Evolutionary conservation across 371 early-diverging fungal species (phyloP).

Genomic region (Zychaea mexicana): DNA sequence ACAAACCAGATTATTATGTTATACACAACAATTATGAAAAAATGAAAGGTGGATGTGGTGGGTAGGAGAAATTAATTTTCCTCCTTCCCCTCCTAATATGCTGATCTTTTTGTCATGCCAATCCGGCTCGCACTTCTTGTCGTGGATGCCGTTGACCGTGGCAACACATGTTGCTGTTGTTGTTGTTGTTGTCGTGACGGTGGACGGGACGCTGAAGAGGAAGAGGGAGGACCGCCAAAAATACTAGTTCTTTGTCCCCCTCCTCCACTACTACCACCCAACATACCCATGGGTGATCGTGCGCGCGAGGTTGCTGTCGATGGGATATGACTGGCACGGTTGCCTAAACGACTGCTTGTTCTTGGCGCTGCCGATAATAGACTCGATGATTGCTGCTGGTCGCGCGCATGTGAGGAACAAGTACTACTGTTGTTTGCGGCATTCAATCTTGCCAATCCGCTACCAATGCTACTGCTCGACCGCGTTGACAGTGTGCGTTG

Average conservation of each 20-base stretch:
- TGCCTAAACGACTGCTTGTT: constrained; percentile 7
- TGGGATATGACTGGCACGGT: constrained; percentile 20
- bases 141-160: constrained; percentile 4
- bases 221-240: constrained; percentile 3
- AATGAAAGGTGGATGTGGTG: not conserved
- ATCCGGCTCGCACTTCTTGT: constrained; percentile 15
- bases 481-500: constrained; percentile 11
- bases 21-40: too few species aligned
- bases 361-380: not conserved
- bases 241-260: constrained; percentile 8
- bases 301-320: constrained; percentile 10
- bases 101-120: constrained; percentile 10
- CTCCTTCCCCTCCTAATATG: not conserved
- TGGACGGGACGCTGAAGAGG: not conserved
- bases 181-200: constrained; percentile 4
- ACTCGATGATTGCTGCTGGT: not conserved
- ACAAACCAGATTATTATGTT: too few species aligned
- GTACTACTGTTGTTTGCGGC: not conserved
- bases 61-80: not conserved
- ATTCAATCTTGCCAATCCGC: not conserved
- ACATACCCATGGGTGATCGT: constrained; percentile 5
- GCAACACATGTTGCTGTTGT: not conserved
- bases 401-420: too few species aligned
- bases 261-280: not conserved
- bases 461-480: not conserved